Percentiles rank a stretch among this genome's conserved stretches.
Conservation (phyloP, 805 yeast species). For the Candida tallmaniae region DNA sequence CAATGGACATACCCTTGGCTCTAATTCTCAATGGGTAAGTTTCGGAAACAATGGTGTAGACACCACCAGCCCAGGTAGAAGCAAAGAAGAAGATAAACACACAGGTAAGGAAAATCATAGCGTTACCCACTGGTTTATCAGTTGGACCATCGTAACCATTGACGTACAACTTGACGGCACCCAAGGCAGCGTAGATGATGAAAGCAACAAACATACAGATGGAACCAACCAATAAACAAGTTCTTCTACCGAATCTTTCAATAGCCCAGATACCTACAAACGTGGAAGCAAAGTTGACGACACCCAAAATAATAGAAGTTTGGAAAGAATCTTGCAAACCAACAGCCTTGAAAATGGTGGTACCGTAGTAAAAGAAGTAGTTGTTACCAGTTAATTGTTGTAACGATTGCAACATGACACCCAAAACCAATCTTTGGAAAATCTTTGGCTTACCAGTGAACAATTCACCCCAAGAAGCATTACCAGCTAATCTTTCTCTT, state of each 20-base stretch:
- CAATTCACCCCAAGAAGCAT: constrained; percentile 61
- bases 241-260: constrained; percentile 48
- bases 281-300: constrained; percentile 53
- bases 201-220: constrained; percentile 51
- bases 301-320: constrained; percentile 51
- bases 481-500: constrained; percentile 57
- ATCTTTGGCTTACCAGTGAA: constrained; percentile 62
- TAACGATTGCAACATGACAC: constrained; percentile 52
- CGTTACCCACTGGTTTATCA: constrained; percentile 49
- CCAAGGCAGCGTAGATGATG: constrained; percentile 57
- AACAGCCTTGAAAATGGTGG: constrained; percentile 48
- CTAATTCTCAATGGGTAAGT: constrained; percentile 63
- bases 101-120: constrained; percentile 62
- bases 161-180: constrained; percentile 44
- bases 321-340: constrained; percentile 49
- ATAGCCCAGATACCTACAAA: constrained; percentile 47
- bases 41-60: constrained; percentile 62
- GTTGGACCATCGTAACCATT: constrained; percentile 39
- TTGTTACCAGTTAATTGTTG: constrained; percentile 60
- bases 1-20: constrained; percentile 58
- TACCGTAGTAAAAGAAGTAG: constrained; percentile 59
- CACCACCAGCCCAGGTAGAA: constrained; percentile 69
- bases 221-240: constrained; percentile 40
- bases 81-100: constrained; percentile 64
- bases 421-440: constrained; percentile 50